Percentiles rank a stretch among this genome's conserved stretches.
These are phyloP conservation scores for Dipodascus geniculatus DNA, from an alignment of 805 yeast genomes.

Conservation along the genomic window DNA sequence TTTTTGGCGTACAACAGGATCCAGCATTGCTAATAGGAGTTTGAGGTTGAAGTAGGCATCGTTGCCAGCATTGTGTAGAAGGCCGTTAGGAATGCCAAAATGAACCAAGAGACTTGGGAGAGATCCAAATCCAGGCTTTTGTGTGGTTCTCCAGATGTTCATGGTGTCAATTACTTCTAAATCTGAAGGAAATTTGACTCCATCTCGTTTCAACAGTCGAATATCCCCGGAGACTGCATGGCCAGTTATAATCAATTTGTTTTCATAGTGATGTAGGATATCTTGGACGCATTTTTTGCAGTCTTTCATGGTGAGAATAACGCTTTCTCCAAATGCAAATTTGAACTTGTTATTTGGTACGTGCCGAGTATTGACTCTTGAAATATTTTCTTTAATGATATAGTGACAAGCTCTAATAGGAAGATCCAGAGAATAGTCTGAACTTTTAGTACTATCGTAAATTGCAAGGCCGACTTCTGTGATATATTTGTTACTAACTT, in stretches of 20 bases:
- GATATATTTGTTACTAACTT: slow-evolving; percentile 5
- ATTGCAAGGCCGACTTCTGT: slow-evolving; percentile 14
- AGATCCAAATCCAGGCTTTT: slow-evolving; percentile 6
- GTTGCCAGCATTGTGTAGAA: slow-evolving; percentile 49
- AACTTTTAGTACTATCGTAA: slow-evolving; percentile 8
- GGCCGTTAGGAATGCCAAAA: slow-evolving; percentile 43
- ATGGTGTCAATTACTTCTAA: slow-evolving; percentile 35
- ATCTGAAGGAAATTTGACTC: slow-evolving; percentile 25
- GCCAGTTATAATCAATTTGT: slow-evolving; percentile 35
- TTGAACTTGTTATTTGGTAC: slow-evolving; percentile 43
- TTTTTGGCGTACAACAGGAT: background rate
- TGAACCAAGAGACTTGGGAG: slow-evolving; percentile 37
- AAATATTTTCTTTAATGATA: slow-evolving; percentile 27
- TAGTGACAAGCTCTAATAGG: slow-evolving; percentile 7
- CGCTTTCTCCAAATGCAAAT: slow-evolving; percentile 40
- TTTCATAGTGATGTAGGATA: slow-evolving; percentile 3
- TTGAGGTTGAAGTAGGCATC: background rate
- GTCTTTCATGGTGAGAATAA: slow-evolving; percentile 29
- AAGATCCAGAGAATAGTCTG: background rate
- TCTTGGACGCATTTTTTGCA: slow-evolving; percentile 17
- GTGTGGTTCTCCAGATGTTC: slow-evolving; percentile 29
- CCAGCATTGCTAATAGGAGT: background rate
- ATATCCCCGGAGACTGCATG: slow-evolving; percentile 50
- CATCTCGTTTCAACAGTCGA: slow-evolving; percentile 35
- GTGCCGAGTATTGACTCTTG: slow-evolving; percentile 36